These are phyloP conservation scores for Gossypium turneri DNA, from an alignment of 345 rosid species.

Conservation along the genomic window DNA sequence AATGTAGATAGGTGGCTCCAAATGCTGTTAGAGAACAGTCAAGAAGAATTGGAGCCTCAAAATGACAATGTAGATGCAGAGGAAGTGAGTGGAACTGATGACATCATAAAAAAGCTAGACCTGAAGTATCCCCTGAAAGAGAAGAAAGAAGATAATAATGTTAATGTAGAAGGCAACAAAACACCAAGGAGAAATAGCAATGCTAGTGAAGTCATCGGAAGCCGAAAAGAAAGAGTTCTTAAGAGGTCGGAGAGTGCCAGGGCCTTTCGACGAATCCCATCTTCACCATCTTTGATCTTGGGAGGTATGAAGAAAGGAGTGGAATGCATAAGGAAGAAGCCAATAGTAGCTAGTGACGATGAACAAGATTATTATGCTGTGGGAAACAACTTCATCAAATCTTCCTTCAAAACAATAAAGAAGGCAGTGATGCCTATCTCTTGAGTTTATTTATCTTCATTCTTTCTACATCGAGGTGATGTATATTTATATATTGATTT, in stretches of 20 bases:
- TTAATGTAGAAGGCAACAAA: slow-evolving; percentile 19
- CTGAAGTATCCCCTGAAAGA: slow-evolving; percentile 49
- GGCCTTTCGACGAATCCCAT: slow-evolving; percentile 71
- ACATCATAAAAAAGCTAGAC: slow-evolving; percentile 49
- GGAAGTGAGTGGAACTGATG: slow-evolving; percentile 38
- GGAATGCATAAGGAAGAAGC: slow-evolving; percentile 81
- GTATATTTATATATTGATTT: slow-evolving; percentile 10
- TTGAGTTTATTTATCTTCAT: not conserved
- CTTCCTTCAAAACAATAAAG: slow-evolving; percentile 71
- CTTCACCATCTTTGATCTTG: slow-evolving; percentile 83
- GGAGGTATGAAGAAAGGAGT: slow-evolving; percentile 73
- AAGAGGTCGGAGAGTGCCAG: slow-evolving; percentile 80
- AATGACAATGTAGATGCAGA: slow-evolving; percentile 16
- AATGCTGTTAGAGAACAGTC: slow-evolving; percentile 56
- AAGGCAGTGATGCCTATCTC: slow-evolving; percentile 32
- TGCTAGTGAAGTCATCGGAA: slow-evolving; percentile 16
- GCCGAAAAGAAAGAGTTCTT: slow-evolving; percentile 37
- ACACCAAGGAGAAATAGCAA: slow-evolving; percentile 9
- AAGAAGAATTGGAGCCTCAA: slow-evolving; percentile 38
- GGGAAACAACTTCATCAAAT: slow-evolving; percentile 63
- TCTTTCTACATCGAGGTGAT: not conserved
- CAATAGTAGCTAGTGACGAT: slow-evolving; percentile 51
- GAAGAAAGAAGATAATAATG: slow-evolving; percentile 26
- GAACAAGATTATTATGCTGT: slow-evolving; percentile 42
- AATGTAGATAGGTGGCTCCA: slow-evolving; percentile 93